Evolutionary conservation across 208 protist genomes (phyloP).

Genomic region (Leishmania arabica): DNA sequence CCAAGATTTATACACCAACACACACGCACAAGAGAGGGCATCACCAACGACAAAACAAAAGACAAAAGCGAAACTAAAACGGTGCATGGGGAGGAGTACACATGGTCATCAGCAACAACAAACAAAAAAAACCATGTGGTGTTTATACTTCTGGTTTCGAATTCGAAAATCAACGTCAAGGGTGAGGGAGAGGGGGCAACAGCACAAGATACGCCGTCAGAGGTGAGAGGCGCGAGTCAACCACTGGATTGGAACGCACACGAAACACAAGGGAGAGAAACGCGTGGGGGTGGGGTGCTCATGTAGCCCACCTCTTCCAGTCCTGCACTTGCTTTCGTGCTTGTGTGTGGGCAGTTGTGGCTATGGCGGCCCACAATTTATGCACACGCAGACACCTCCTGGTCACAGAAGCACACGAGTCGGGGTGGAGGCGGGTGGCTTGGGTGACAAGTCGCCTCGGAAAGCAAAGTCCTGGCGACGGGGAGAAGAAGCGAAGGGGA

Average conservation of each 20-base stretch:
- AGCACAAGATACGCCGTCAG: too few relatives aligned
- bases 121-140: too few relatives aligned
- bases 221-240: too few relatives aligned
- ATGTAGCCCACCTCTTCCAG: background rate
- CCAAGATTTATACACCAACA: background rate
- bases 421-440: background rate
- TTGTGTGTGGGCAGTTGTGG: background rate
- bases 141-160: too few relatives aligned
- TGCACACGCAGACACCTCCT: background rate
- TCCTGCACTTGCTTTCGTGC: background rate
- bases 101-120: too few relatives aligned
- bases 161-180: too few relatives aligned
- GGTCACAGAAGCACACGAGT: background rate
- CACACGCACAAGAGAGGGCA: background rate
- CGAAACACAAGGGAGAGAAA: too few relatives aligned
- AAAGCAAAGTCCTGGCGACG: background rate
- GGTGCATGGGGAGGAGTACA: background rate
- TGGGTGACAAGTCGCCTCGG: background rate
- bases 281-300: background rate
- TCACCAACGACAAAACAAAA: background rate
- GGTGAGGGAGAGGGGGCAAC: too few relatives aligned
- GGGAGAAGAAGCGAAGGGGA: background rate
- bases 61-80: constrained; percentile 5
- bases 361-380: background rate
- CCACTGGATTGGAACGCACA: too few relatives aligned